Base-by-base conservation (phyloP, 2,329 filamentous ascomycete species). In the Diaporthe batatas region DNA sequence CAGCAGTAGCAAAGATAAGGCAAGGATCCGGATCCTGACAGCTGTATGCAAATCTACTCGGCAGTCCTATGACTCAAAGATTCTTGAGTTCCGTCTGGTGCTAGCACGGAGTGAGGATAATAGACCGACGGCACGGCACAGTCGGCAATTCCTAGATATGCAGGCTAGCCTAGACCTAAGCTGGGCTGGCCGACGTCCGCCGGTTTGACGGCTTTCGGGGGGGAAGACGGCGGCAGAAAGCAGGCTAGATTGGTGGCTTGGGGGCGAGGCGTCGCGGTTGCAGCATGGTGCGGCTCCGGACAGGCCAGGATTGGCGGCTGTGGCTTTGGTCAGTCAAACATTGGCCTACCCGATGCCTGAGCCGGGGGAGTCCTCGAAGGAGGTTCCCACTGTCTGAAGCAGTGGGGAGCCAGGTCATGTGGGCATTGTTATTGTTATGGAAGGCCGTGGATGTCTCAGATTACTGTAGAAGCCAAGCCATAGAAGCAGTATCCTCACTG, bases 1-100 rank as follows among this genome's bases (percentile, higher is more conserved):
- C 32, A 53, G 57, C 67, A 69, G 53, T 57, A 69, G 51, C 39
- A 53, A 6, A 65, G 62, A 69, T 57, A 57, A 29, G 44, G 39
- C 51, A 69, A 54, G 67, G 67, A 69, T 69, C 6, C 23, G 36
- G 23, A 69, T 69, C 67, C 67, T 58, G 44, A 25, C 21, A 7
- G 51, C 44, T 51, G 59, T 14, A 39, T n/a, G 44, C 62, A 51
- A 67, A 67, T 67, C n/a, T 39, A 29, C 29, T 29, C 29, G 29
- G 29, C 29, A 6, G 21, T 44, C 29, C 29, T 47, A 51, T 67
- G 62, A 53, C 62, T 51, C 32, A 44, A 64, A 51, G 29, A 10
- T 21, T n/a, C n/a, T n/a, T n/a, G n/a, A 65, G 44, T 32, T 65
- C 59, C 44, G 21, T 51, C n/a, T n/a, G n/a, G n/a, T n/a, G 44